phyloP scores from a whole-genome alignment of 2,329 filamentous ascomycete genomes.

The Xylariaceae sp. region DNA sequence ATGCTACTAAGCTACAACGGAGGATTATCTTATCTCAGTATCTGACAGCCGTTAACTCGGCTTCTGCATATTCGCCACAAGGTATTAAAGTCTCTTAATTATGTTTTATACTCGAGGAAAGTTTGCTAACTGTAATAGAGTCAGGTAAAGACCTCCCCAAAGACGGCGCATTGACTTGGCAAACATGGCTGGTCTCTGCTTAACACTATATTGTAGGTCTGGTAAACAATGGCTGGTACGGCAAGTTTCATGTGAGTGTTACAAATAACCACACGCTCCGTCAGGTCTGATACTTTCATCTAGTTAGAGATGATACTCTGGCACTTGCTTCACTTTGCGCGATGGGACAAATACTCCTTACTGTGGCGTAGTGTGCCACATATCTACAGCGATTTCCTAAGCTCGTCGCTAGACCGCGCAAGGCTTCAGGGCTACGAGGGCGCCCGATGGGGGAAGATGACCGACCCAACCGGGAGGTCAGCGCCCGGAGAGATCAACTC shows the following conservation, averaged over 20 bases:
- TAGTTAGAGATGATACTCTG: constrained; percentile 60
- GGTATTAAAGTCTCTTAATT: constrained; percentile 36
- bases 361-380: constrained; percentile 51
- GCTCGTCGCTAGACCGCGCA: constrained; percentile 46
- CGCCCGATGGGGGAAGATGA: constrained; percentile 60
- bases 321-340: constrained; percentile 57
- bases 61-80: constrained; percentile 55
- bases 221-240: constrained; percentile 62
- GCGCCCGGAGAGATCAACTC: constrained; percentile 67
- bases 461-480: constrained; percentile 59
- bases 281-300: not conserved
- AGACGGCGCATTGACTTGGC: not conserved
- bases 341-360: constrained; percentile 55
- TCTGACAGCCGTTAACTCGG: constrained; percentile 57
- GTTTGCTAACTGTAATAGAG: constrained; percentile 24
- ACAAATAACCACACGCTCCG: too few relatives aligned
- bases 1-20: constrained; percentile 57
- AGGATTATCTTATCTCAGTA: constrained; percentile 60
- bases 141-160: constrained; percentile 27
- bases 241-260: constrained; percentile 55
- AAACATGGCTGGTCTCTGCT: not conserved
- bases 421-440: constrained; percentile 49
- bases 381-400: constrained; percentile 55
- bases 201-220: constrained; percentile 45
- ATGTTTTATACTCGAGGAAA: not conserved